phyloP scores from a whole-genome alignment of 2,329 filamentous ascomycete species.

The Cercospora sojina region DNA sequence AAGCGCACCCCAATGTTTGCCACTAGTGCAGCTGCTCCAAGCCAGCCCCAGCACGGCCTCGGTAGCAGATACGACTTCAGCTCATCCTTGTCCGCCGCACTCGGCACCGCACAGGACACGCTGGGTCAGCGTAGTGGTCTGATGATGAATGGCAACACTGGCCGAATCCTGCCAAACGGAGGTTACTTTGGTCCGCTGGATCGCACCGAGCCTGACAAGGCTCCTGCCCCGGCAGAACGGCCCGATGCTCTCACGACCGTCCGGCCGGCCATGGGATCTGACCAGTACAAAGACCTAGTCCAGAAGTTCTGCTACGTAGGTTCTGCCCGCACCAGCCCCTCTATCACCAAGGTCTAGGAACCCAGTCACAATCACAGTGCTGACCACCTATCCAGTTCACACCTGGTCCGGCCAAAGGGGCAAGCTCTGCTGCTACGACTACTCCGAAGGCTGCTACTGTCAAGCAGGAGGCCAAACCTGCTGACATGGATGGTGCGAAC shows the following conservation, averaged over 20 bases:
- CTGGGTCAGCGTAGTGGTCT: conserved; percentile 57
- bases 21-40: conserved; percentile 45
- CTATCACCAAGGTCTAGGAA: conserved; percentile 30
- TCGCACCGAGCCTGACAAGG: conserved; percentile 34
- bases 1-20: conserved; percentile 60
- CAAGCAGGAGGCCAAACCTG: conserved; percentile 10
- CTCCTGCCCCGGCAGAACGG: conserved; percentile 35
- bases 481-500: conserved; percentile 18
- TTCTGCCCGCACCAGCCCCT: conserved; percentile 50
- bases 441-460: conserved; percentile 9
- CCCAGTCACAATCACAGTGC: conserved; percentile 27
- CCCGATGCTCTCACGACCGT: conserved; percentile 58
- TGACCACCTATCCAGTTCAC: conserved; percentile 40
- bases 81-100: conserved; percentile 81
- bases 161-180: conserved; percentile 42
- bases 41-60: conserved; percentile 59
- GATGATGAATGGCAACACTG: conserved; percentile 33
- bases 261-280: conserved; percentile 73
- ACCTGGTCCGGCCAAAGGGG: conserved; percentile 34
- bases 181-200: conserved; percentile 42
- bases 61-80: conserved; percentile 94
- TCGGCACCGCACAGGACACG: conserved; percentile 68
- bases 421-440: conserved; percentile 21
- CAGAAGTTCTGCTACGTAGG: conserved; percentile 99
- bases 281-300: conserved; percentile 93